Conservation (phyloP, 2,329 filamentous ascomycete species). For the Samsoniella hepiali region DNA sequence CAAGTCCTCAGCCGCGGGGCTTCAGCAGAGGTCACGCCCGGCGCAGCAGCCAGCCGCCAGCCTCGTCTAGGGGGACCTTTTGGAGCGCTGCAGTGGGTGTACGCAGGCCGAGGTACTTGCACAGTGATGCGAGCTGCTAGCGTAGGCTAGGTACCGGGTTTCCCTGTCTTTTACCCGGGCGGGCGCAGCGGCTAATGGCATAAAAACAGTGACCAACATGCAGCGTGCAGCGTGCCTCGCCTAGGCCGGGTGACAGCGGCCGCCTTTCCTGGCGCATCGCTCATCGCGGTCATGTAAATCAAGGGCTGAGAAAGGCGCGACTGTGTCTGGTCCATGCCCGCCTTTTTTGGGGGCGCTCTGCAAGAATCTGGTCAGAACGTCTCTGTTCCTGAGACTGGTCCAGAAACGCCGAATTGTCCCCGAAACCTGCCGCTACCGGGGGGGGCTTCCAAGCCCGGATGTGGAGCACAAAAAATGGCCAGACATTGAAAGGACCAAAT, state of each 20-base stretch:
- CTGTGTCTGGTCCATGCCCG: not conserved
- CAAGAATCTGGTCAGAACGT: not conserved
- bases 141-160: not conserved
- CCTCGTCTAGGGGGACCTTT: not conserved
- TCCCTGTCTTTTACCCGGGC: not conserved
- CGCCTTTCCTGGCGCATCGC: not conserved
- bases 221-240: not conserved
- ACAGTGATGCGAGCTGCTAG: not conserved
- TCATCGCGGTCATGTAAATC: not conserved
- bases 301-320: not conserved
- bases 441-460: conserved; percentile 16
- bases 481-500: not conserved
- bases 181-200: not conserved
- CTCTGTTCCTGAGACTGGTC: not conserved
- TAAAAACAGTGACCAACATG: not conserved
- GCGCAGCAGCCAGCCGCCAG: not conserved
- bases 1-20: not conserved
- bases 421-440: conserved; percentile 13
- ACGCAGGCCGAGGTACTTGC: not conserved
- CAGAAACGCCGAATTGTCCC: conserved; percentile 16
- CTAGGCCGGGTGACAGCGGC: not conserved
- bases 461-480: conserved; percentile 16
- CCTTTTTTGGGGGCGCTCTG: not conserved
- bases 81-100: not conserved
- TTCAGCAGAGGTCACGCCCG: not conserved